Conservation (phyloP, 2,329 filamentous ascomycete genomes). For the Aspergillus sp. region DNA sequence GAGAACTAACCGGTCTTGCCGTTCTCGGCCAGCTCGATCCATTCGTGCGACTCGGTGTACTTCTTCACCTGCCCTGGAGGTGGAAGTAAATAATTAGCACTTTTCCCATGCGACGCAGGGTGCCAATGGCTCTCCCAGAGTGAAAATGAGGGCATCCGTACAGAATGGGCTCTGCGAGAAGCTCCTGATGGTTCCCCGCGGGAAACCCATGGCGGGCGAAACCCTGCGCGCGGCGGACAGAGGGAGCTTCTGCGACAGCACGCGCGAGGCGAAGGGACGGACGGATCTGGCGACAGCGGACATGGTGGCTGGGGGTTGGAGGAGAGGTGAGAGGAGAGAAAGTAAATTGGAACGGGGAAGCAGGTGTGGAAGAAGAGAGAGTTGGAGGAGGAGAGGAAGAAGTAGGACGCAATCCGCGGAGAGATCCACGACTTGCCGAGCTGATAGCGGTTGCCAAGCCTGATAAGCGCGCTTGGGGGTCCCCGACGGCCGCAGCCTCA, state of each 20-base stretch:
- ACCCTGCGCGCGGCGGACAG: slow-evolving; percentile 28
- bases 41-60: slow-evolving; percentile 98
- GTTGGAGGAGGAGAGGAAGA: slow-evolving; percentile 23
- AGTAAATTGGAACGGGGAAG: slow-evolving; percentile 1
- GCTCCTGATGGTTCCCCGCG: slow-evolving; percentile 41
- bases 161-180: slow-evolving; percentile 44
- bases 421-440: slow-evolving; percentile 14
- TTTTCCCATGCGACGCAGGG: background rate
- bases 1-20: slow-evolving; percentile 66
- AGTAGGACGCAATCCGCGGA: slow-evolving; percentile 17
- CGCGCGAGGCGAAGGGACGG: slow-evolving; percentile 37
- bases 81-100: slow-evolving; percentile 24
- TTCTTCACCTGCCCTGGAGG: slow-evolving; percentile 58
- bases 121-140: slow-evolving; percentile 7
- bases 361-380: slow-evolving; percentile 12
- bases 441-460: slow-evolving; percentile 30
- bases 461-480: slow-evolving; percentile 20
- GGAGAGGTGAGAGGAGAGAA: slow-evolving; percentile 12
- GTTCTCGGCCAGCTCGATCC: slow-evolving; percentile 85
- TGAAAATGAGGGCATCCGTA: slow-evolving; percentile 21
- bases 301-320: slow-evolving; percentile 27
- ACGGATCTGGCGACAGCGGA: slow-evolving; percentile 35
- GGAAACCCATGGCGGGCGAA: slow-evolving; percentile 38
- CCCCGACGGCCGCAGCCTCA: slow-evolving; percentile 6
- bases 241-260: slow-evolving; percentile 37